Conservation (phyloP, 208 protist genomes). For the Sergeia podlipaevii region DNA sequence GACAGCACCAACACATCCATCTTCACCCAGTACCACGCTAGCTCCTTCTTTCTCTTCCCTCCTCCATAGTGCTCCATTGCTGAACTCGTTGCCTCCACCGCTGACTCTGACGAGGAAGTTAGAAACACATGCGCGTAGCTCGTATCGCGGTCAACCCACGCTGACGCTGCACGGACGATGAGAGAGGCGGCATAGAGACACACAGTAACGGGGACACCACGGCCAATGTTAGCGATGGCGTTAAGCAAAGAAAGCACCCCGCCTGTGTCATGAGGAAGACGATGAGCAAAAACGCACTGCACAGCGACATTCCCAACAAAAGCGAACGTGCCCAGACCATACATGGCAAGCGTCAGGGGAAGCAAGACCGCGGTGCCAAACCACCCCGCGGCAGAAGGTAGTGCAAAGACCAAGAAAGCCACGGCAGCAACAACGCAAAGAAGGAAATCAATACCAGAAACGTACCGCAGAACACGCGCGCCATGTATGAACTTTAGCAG, state of each 20-base stretch:
- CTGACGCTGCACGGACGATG: not conserved
- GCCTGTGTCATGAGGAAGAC: constrained; percentile 12
- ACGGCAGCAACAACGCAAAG: not conserved
- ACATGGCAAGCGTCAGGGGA: constrained; percentile 1
- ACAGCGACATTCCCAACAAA: constrained; percentile 14
- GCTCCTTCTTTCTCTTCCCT: too few relatives aligned
- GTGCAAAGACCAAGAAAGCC: constrained; percentile 7
- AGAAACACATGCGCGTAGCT: constrained; percentile 1
- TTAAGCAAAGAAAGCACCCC: constrained; percentile 15
- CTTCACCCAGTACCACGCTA: constrained; percentile 4
- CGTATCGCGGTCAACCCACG: constrained; percentile 4
- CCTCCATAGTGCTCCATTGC: too few relatives aligned
- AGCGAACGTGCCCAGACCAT: constrained; percentile 2
- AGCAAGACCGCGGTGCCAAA: constrained; percentile 8
- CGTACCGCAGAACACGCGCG: constrained; percentile 3
- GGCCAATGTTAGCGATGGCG: constrained; percentile 18
- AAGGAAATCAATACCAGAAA: constrained; percentile 14
- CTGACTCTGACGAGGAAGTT: too few relatives aligned
- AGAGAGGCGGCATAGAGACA: constrained; percentile 10
- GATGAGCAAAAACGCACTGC: constrained; percentile 5
- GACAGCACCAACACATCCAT: constrained; percentile 9
- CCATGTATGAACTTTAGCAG: constrained; percentile 3
- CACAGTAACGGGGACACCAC: constrained; percentile 10
- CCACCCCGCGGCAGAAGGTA: constrained; percentile 8
- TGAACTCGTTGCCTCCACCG: too few relatives aligned